These are phyloP conservation scores for Mycogone perniciosa DNA, from an alignment of 2,329 filamentous ascomycete species.

Conservation along the genomic window DNA sequence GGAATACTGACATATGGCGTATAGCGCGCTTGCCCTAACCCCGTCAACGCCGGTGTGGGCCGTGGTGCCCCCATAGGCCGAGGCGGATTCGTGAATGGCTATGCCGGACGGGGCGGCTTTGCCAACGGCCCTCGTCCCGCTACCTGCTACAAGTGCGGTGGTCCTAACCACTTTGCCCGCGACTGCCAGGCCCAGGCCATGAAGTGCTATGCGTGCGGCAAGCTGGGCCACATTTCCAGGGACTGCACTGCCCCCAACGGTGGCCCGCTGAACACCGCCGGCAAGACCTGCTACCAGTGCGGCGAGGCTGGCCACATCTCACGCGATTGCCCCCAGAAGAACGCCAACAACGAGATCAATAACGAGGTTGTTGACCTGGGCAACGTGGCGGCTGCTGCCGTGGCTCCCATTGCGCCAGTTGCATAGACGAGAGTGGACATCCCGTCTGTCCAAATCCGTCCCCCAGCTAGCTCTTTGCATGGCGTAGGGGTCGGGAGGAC, in stretches of 20 bases:
- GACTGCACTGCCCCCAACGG: constrained; percentile 98
- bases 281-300: constrained; percentile 98
- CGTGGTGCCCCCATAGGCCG: constrained; percentile 63
- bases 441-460: constrained; percentile 12
- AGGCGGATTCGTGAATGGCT: constrained; percentile 58
- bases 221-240: constrained; percentile 84
- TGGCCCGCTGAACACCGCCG: constrained; percentile 87
- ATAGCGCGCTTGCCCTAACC: constrained; percentile 77
- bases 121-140: constrained; percentile 61
- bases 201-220: constrained; percentile 97
- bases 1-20: background rate
- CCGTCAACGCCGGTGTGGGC: constrained; percentile 54
- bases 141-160: constrained; percentile 69
- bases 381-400: constrained; percentile 37
- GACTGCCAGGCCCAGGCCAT: constrained; percentile 98
- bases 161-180: constrained; percentile 95
- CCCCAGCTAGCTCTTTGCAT: background rate
- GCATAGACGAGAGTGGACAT: constrained; percentile 22
- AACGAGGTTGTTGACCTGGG: constrained; percentile 39
- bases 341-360: constrained; percentile 43
- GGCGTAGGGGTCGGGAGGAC: background rate
- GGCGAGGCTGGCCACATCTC: constrained; percentile 95
- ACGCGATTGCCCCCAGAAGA: constrained; percentile 81
- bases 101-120: constrained; percentile 67
- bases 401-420: constrained; percentile 39